A percentile compares a stretch with the other conserved stretches of the same genome.
phyloP scores from a whole-genome alignment of 352 stramenopile genomes.

The Nothophytophthora sp. region DNA sequence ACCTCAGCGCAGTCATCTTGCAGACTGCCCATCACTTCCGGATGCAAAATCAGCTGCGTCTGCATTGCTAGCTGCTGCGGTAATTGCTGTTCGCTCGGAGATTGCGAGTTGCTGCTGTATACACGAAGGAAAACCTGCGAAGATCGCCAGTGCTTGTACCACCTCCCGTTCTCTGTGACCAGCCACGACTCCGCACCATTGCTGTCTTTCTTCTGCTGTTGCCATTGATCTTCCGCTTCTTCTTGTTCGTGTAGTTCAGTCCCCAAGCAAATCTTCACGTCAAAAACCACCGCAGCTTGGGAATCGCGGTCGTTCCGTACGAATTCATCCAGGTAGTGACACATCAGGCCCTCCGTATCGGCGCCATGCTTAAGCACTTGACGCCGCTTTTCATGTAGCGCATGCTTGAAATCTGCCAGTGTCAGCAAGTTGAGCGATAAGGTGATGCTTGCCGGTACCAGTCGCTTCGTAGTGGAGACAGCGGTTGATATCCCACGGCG shows the following conservation, averaged over 20 bases:
- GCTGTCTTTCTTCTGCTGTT: not conserved
- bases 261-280: conserved; percentile 4
- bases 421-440: conserved; percentile 3
- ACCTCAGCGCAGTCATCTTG: conserved; percentile 15
- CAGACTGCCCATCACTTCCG: conserved; percentile 15
- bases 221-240: not conserved
- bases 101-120: not conserved
- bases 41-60: conserved; percentile 9
- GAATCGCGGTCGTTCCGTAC: not conserved
- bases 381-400: conserved; percentile 7
- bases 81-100: not conserved
- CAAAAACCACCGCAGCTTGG: not conserved
- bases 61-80: conserved; percentile 1
- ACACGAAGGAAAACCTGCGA: not conserved
- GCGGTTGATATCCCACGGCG: not conserved
- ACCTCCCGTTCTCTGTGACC: not conserved
- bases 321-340: not conserved
- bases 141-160: conserved; percentile 10
- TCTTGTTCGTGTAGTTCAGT: conserved; percentile 7
- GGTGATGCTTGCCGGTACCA: conserved; percentile 3
- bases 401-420: conserved; percentile 6
- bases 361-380: conserved; percentile 1
- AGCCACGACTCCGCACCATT: not conserved
- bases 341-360: not conserved
- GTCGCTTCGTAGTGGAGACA: conserved; percentile 1